Evolutionary conservation across 2,329 filamentous ascomycete genomes (phyloP), one percentile per base, ranked within the genome.

Genomic region (Xylariaceae sp.): DNA sequence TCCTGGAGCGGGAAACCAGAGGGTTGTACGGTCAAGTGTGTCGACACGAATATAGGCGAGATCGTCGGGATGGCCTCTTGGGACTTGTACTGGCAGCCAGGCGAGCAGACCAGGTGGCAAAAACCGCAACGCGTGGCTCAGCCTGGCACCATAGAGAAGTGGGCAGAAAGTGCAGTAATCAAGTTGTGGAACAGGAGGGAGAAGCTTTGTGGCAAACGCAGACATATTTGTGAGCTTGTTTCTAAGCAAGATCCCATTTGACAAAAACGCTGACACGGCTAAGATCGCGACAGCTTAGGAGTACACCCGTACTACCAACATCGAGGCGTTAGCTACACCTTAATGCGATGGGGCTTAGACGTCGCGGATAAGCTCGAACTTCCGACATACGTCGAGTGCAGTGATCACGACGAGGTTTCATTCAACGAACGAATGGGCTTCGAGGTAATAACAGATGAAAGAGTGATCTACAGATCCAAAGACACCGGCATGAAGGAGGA

Each of bases 61-160:
- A 57, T 65, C 29, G 46, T 65, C 23, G 63, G 63, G 14, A 64
- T 65, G 57, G 60, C 60, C 9, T 54, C 32, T 12, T 67, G 60
- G 55, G 63, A 65, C 16, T 56, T 65, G 10, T 62, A 59, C 44
- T 67, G 61, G 64, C 46, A 47, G 19, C 57, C 48, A 18, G 54
- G 49, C 3, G 48, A 44, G 41, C 52, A 54, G 16, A 55, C 43
- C 20, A 47, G 40, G 3, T 62, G 59, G 63, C 51, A 41, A 43
- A 62, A 54, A 23, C 60, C 60, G 1, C 51, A 55, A 26, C 50
- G 59, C 2, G 49, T 54, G 7, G 26, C 52, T 12, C 60, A 60
- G 60, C 47, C 64, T 20, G 19, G 56, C 7, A 59, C 59, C 10
- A 45, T 59, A 21, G 49, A 0, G 55, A 62, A 47, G 58, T 48